Conservation (phyloP, 352 stramenopile species). For the Thalassiosira exigua region DNA sequence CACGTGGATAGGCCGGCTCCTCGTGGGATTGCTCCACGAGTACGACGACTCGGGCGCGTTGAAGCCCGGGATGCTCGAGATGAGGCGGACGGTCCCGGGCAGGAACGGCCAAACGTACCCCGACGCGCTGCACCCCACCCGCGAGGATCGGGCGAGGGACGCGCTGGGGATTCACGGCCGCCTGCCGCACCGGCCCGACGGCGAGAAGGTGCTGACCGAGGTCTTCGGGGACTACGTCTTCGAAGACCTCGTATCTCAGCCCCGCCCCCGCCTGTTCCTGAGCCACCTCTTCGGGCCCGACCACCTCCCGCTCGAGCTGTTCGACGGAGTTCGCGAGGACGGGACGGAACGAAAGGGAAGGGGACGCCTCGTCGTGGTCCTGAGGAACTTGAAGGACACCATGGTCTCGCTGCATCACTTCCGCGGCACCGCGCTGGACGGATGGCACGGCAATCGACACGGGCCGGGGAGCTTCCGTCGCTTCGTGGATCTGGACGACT, state of each 20-base stretch:
- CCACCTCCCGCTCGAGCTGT: conserved; percentile 28
- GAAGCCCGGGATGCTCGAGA: background rate
- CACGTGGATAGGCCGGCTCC: conserved; percentile 39
- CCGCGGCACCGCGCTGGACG: conserved; percentile 12
- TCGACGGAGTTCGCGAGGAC: conserved; percentile 11
- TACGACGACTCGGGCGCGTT: conserved; percentile 27
- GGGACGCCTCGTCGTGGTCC: conserved; percentile 42
- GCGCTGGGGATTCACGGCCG: conserved; percentile 6
- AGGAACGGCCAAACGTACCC: conserved; percentile 46
- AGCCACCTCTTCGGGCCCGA: conserved; percentile 47
- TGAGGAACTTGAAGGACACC: conserved; percentile 48
- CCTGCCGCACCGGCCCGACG: conserved; percentile 1
- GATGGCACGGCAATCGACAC: conserved; percentile 23
- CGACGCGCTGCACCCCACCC: conserved; percentile 27
- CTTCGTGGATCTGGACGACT: conserved; percentile 10
- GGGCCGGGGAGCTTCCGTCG: conserved; percentile 21
- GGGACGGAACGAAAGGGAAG: conserved; percentile 28
- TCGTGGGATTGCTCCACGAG: conserved; percentile 35
- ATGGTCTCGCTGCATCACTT: conserved; percentile 24
- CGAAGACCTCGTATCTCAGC: conserved; percentile 35
- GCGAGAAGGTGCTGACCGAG: background rate
- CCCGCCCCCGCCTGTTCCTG: conserved; percentile 32
- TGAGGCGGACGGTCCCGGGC: background rate
- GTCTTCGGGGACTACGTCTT: conserved; percentile 51
- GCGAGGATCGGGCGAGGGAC: conserved; percentile 13